Evolutionary conservation across 2,329 filamentous ascomycete species (phyloP), one percentile per base, ranked within the genome.

Genomic region (Botrytis aclada): DNA sequence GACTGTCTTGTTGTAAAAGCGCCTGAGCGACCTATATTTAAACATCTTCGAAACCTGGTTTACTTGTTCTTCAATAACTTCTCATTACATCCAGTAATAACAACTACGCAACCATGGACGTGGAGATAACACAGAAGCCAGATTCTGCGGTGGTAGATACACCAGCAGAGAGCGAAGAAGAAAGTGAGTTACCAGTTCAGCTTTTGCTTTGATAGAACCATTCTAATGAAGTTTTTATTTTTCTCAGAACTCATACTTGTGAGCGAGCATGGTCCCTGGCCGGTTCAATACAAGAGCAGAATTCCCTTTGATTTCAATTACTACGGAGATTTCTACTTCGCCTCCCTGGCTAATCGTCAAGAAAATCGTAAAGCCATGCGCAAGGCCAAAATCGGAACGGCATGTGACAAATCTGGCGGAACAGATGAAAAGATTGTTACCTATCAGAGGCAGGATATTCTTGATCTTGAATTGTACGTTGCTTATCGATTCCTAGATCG

Each of bases 251-350:
- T 51, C 47, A n/a, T 3, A 0, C 25, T 25, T 25, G 22, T 51
- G 10, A 51, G n/a, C 4, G n/a, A 2, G 47, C 0, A n/a, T 51
- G 4, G 10, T 4, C 4, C 22, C n/a, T 1, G 1, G 0, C 0
- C 22, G n/a, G 3, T 51, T 51, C 47, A n/a, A 5, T n/a, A n/a
- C 4, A 2, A 63, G 39, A 63, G 39, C n/a, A 43, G 18, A 32
- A 22, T 43, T 1, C n/a, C 16, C 4, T 20, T 1, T 8, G 61
- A 63, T 63, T 63, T 63, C 1, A 45, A 43, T 14, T 43, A 63
- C 18, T 45, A 63, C 39, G n/a, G 39, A 43, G n/a, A 63, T 3
- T 63, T 63, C n/a, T 63, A 32, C n/a, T 43, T 63, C 29, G 0
- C n/a, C 20, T 16, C 16, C 1, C 20, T 0, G 2, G 0, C 8